Evolutionary conservation across 495 filamentous ascomycete genomes (phyloP).

Genomic region (Darksidea phi): DNA sequence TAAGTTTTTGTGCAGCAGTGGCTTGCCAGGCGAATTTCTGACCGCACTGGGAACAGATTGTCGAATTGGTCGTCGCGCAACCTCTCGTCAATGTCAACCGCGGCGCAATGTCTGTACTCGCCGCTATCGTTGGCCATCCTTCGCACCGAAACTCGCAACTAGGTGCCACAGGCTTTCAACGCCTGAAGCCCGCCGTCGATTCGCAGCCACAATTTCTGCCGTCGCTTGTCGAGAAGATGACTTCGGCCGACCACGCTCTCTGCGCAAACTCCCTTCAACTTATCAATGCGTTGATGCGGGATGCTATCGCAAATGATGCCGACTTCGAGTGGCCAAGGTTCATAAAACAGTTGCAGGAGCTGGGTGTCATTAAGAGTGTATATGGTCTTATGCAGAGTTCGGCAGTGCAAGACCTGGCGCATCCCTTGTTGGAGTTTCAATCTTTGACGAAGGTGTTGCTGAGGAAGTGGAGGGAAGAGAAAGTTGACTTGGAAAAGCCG

Average conservation of each 20-base stretch:
- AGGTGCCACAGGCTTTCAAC: conserved; percentile 58
- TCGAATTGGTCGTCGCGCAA: conserved; percentile 91
- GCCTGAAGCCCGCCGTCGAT: conserved; percentile 87
- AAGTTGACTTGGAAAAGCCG: conserved; percentile 77
- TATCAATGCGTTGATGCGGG: conserved; percentile 91
- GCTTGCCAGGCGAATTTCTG: neutral
- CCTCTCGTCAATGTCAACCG: conserved; percentile 96
- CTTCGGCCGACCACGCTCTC: conserved; percentile 91
- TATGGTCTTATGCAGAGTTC: conserved; percentile 89
- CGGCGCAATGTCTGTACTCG: conserved; percentile 93
- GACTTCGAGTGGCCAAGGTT: conserved; percentile 88
- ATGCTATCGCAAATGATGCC: conserved; percentile 80
- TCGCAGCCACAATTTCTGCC: conserved; percentile 91
- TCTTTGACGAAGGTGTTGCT: conserved; percentile 85
- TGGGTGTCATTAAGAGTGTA: conserved; percentile 89
- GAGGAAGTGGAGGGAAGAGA: conserved; percentile 84
- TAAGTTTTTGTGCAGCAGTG: conserved; percentile 42
- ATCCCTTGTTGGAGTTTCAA: conserved; percentile 93
- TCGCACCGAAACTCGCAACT: conserved; percentile 53
- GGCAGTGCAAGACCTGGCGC: conserved; percentile 87
- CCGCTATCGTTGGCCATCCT: conserved; percentile 85
- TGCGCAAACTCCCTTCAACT: conserved; percentile 94
- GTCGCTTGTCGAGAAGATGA: conserved; percentile 83
- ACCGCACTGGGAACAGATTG: conserved; percentile 54
- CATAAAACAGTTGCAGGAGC: conserved; percentile 86